Evolutionary conservation across 495 filamentous ascomycete genomes (phyloP), one percentile per base, ranked within the genome.

Genomic region (Penicillium canariense): DNA sequence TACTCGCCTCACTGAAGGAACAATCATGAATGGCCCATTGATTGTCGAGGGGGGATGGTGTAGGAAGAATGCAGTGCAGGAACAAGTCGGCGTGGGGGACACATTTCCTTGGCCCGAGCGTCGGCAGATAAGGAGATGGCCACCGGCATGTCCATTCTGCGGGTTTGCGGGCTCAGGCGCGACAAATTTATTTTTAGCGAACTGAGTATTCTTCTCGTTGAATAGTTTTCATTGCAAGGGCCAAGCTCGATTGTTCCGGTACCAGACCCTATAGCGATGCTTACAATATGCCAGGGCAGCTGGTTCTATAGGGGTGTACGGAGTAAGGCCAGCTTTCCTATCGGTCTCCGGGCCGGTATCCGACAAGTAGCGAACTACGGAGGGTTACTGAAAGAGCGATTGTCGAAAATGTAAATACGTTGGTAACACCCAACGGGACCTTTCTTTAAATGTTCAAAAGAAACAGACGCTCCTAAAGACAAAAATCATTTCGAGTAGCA

Each of bases 1-100:
- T 63, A 72, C 68, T 67, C 67, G 72, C 69, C 68, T 72, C 31
- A 67, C 61, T 64, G 66, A 62, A 69, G 64, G 58, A 65, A 66
- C 49, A 71, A 66, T 74, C 74, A 77, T 77, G 71, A 75, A 75
- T 66, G 64, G 60, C 63, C 65, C 72, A 75, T 67, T 49, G 63
- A 58, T 68, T 52, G 59, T 54, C 40, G 55, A 30, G 10, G 39
- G 15, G 35, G 46, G 39, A 28, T 45, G 11, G 36, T 30, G 27
- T 46, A 45, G 40, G 59, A 15, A 55, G 32, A 49, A 23, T 15
- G 40, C 38, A 38, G 31, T 48, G 45, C 28, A 51, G 39, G 44
- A 23, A 55, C 47, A 47, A 46, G 40, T 50, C 35, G 48, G 56
- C 48, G 59, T 53, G 56, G 54, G 62, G 50, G 47, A 50, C 35